phyloP scores from a whole-genome alignment of 805 yeast genomes.

The Ogataea neopini region DNA sequence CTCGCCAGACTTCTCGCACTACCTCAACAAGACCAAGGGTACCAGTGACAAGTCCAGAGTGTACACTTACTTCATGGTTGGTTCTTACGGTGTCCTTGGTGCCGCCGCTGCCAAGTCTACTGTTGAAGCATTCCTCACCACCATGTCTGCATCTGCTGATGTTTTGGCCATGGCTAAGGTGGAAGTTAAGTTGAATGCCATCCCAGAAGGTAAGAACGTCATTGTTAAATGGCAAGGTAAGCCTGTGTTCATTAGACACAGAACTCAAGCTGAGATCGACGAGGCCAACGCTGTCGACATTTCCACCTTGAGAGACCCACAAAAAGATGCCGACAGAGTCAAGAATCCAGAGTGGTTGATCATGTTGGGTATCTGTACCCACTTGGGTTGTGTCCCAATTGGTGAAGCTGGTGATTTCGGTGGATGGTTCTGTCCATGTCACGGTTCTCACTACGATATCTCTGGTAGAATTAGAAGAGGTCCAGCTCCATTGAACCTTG shows the following conservation, averaged over 20 bases:
- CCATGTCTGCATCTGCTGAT: conserved; percentile 98
- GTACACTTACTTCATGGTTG: conserved; percentile 96
- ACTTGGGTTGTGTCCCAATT: conserved; percentile 99
- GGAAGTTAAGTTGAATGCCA: conserved; percentile 89
- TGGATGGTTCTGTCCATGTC: conserved; percentile 99
- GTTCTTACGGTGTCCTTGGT: conserved; percentile 84
- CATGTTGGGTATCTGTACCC: conserved; percentile 99
- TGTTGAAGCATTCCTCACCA: conserved; percentile 85
- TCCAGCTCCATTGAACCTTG: conserved; percentile 99
- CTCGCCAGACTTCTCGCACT: conserved; percentile 86
- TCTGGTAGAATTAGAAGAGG: conserved; percentile 99
- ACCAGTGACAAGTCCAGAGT: conserved; percentile 74
- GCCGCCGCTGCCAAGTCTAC: conserved; percentile 97
- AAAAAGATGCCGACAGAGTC: conserved; percentile 89
- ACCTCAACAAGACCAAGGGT: conserved; percentile 69
- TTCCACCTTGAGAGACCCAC: conserved; percentile 85
- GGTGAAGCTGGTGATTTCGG: conserved; percentile 99
- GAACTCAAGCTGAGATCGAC: conserved; percentile 88
- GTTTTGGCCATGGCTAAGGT: conserved; percentile 99
- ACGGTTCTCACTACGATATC: conserved; percentile 99
- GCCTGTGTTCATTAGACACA: conserved; percentile 99
- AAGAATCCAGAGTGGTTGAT: conserved; percentile 97
- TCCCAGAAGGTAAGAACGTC: conserved; percentile 97
- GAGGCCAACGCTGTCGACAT: conserved; percentile 90
- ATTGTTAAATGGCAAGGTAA: conserved; percentile 99